Percentiles rank a stretch among this genome's conserved stretches.
Evolutionary conservation across 169 alveolate genomes (phyloP).

Genomic region (Sarcocystis neurona): DNA sequence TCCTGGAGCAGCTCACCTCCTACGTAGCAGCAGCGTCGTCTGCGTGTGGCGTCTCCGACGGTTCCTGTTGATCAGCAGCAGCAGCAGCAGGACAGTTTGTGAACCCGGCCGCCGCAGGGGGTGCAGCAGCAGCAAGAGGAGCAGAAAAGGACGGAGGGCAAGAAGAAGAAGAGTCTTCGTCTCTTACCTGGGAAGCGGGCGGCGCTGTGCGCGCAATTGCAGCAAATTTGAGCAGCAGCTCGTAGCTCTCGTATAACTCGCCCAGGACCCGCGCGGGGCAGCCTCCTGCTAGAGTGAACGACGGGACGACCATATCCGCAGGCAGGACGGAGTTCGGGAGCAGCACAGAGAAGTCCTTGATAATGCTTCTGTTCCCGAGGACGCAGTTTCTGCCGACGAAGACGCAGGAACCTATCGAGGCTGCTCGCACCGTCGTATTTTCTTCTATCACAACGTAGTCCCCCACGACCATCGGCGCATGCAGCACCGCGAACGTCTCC

Average conservation of each 20-base stretch:
- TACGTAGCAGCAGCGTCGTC: not conserved
- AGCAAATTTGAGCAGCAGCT: conserved; percentile 55
- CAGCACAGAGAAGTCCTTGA: conserved; percentile 77
- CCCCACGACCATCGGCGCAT: conserved; percentile 75
- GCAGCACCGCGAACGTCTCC: not conserved
- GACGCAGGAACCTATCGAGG: conserved; percentile 80
- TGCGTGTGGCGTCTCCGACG: not conserved
- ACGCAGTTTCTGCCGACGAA: conserved; percentile 82
- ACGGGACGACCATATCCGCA: conserved; percentile 83
- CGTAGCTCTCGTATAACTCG: conserved; percentile 75
- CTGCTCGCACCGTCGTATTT: conserved; percentile 76
- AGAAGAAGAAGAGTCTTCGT: not conserved
- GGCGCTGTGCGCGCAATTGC: too few relatives aligned
- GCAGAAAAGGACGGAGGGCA: not conserved
- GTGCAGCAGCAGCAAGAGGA: too few relatives aligned
- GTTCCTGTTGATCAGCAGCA: not conserved
- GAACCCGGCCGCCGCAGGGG: not conserved
- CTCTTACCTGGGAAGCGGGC: too few relatives aligned
- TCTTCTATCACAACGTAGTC: conserved; percentile 81
- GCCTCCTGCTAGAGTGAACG: conserved; percentile 86
- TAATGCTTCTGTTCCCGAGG: conserved; percentile 78
- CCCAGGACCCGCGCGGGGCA: conserved; percentile 81
- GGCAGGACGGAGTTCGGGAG: conserved; percentile 80
- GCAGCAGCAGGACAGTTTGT: not conserved
- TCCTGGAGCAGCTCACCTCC: too few relatives aligned